phyloP scores from a whole-genome alignment of 2,329 filamentous ascomycete genomes.

The Colletotrichum theobromicola region DNA sequence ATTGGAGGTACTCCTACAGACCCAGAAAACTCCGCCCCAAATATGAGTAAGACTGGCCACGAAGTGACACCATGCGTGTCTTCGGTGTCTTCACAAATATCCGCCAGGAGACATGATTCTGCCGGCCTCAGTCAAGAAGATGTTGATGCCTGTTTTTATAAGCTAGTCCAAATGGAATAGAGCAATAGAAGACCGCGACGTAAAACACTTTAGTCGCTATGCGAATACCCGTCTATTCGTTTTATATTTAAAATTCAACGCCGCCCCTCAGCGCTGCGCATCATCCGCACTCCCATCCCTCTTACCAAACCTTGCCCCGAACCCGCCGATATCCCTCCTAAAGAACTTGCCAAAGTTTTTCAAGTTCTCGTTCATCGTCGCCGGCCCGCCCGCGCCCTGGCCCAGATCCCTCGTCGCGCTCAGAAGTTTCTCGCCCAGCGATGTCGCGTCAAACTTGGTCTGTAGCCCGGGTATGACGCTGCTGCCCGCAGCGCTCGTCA shows the following conservation, averaged over 20 bases:
- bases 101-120: too few relatives aligned
- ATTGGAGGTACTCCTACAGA: neutral
- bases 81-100: too few relatives aligned
- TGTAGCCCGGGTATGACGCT: slow-evolving; percentile 41
- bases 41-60: neutral
- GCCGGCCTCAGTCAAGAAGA: accelerated
- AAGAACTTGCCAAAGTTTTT: slow-evolving; percentile 98
- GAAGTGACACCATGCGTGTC: neutral
- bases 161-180: accelerated
- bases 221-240: neutral
- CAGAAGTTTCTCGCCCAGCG: slow-evolving; percentile 85
- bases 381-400: slow-evolving; percentile 40
- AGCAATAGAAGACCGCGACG: too few relatives aligned
- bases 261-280: slow-evolving; percentile 18
- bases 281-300: slow-evolving; percentile 48
- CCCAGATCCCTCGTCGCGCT: slow-evolving; percentile 88
- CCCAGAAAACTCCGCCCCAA: neutral
- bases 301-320: slow-evolving; percentile 76
- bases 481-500: slow-evolving; percentile 29
- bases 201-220: too few relatives aligned
- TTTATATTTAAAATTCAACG: neutral
- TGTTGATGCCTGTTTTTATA: accelerated
- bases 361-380: slow-evolving; percentile 88
- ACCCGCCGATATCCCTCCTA: slow-evolving; percentile 80
- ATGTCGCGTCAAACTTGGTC: slow-evolving; percentile 78